A percentile compares a stretch with the other conserved stretches of the same genome.
Conservation (phyloP, 148 eudicot species). For the Arctostaphylos glauca region DNA sequence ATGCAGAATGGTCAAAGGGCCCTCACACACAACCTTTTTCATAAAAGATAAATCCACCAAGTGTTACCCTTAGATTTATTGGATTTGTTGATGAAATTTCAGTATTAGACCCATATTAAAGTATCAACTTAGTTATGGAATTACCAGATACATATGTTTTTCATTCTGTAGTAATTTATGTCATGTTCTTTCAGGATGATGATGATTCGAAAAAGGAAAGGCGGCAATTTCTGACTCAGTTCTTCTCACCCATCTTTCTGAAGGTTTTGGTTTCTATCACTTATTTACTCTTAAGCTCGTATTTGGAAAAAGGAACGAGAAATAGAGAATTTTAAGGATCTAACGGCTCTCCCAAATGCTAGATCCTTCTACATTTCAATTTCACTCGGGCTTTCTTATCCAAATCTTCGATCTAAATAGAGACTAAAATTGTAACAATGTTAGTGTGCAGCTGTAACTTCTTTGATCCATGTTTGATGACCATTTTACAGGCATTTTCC, state of each 20-base stretch:
- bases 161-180: not conserved
- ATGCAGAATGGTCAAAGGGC: too few species aligned
- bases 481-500: constrained; percentile 74
- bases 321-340: not conserved
- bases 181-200: constrained; percentile 46
- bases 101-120: too few species aligned
- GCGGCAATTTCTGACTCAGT: constrained; percentile 69
- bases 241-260: constrained; percentile 87
- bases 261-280: constrained; percentile 46
- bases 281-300: not conserved
- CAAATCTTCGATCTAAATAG: not conserved
- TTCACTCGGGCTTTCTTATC: not conserved
- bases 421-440: not conserved
- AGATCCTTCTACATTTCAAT: too few species aligned
- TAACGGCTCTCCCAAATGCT: too few species aligned
- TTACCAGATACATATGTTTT: not conserved
- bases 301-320: not conserved
- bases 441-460: not conserved
- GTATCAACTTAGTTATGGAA: not conserved
- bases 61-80: constrained; percentile 5
- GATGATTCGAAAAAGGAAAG: constrained; percentile 71
- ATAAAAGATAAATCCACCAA: too few species aligned
- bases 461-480: constrained; percentile 9
- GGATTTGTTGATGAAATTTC: not conserved
- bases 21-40: too few species aligned